Conservation (phyloP, 2,329 filamentous ascomycete genomes). For the Xylariales sp. region DNA sequence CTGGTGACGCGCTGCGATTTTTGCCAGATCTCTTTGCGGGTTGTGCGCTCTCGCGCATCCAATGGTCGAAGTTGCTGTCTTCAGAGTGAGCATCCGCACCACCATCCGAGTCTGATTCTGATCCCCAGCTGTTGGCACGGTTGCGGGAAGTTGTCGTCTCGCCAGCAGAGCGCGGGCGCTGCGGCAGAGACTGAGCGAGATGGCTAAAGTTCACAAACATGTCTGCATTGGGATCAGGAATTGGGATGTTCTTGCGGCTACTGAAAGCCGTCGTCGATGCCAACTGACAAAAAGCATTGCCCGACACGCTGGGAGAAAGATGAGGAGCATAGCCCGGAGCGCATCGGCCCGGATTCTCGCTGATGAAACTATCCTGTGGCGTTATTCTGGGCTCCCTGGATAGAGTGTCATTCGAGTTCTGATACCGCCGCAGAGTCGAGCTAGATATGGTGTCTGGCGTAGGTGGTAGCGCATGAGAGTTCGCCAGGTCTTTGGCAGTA, state of each 20-base stretch:
- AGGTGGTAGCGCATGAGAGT: constrained; percentile 45
- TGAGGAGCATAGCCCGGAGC: constrained; percentile 7
- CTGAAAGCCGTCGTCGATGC: constrained; percentile 29
- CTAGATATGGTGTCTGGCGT: constrained; percentile 58
- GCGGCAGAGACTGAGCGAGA: constrained; percentile 23
- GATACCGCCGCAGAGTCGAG: constrained; percentile 45
- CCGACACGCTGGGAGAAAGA: constrained; percentile 1
- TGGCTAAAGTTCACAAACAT: constrained; percentile 19
- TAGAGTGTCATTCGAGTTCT: constrained; percentile 47
- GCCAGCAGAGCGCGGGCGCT: constrained; percentile 42
- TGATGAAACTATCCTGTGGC: constrained; percentile 26
- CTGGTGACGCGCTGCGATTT: constrained; percentile 37
- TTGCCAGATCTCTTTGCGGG: constrained; percentile 24
- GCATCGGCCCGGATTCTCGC: neutral
- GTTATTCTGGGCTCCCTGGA: constrained; percentile 25
- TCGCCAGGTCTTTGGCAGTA: constrained; percentile 32
- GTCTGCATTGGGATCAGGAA: constrained; percentile 23
- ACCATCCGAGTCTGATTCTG: constrained; percentile 44
- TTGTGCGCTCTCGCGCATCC: constrained; percentile 51
- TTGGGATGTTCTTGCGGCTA: constrained; percentile 21
- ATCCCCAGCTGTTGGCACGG: constrained; percentile 38
- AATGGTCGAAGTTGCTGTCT: constrained; percentile 49
- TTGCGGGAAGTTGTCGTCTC: constrained; percentile 39
- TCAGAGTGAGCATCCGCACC: constrained; percentile 33
- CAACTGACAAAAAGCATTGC: constrained; percentile 16